A percentile compares a stretch with the other conserved stretches of the same genome.
phyloP scores from a whole-genome alignment of 2,329 filamentous ascomycete species.

The Aspergillus floridensis region DNA sequence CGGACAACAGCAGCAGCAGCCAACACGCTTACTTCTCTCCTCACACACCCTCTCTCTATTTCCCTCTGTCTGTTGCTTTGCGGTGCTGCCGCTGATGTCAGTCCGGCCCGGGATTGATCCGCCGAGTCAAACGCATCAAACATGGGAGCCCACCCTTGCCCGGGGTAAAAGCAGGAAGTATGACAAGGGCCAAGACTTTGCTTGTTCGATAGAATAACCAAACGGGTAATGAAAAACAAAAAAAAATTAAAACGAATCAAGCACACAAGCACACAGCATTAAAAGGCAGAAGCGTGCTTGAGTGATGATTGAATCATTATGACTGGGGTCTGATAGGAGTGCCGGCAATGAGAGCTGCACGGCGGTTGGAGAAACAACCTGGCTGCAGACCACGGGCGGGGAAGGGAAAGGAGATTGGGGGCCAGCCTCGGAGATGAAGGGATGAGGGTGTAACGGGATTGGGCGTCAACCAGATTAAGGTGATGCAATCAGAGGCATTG shows the following conservation, averaged over 20 bases:
- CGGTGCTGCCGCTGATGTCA: constrained; percentile 28
- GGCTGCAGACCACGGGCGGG: not conserved
- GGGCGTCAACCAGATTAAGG: constrained; percentile 6
- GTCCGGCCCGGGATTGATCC: constrained; percentile 24
- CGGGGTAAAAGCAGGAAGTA: not conserved
- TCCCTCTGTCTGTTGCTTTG: not conserved
- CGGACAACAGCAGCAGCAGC: constrained; percentile 10
- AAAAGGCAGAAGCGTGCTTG: not conserved
- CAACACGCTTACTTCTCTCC: not conserved
- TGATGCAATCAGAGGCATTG: not conserved
- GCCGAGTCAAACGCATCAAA: constrained; percentile 11
- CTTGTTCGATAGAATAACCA: not conserved
- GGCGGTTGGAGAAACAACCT: constrained; percentile 5
- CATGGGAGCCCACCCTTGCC: not conserved
- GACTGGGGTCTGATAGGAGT: not conserved
- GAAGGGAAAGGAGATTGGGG: not conserved
- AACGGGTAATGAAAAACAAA: not conserved
- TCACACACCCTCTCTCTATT: not conserved
- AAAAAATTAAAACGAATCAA: not conserved
- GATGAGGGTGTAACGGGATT: constrained; percentile 18
- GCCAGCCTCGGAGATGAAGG: not conserved
- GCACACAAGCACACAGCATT: too few species aligned
- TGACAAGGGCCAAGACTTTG: not conserved
- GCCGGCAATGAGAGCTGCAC: not conserved
- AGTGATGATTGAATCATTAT: not conserved